Evolutionary conservation across 2,329 filamentous ascomycete species (phyloP).

Genomic region (Pseudomassariella vexata): DNA sequence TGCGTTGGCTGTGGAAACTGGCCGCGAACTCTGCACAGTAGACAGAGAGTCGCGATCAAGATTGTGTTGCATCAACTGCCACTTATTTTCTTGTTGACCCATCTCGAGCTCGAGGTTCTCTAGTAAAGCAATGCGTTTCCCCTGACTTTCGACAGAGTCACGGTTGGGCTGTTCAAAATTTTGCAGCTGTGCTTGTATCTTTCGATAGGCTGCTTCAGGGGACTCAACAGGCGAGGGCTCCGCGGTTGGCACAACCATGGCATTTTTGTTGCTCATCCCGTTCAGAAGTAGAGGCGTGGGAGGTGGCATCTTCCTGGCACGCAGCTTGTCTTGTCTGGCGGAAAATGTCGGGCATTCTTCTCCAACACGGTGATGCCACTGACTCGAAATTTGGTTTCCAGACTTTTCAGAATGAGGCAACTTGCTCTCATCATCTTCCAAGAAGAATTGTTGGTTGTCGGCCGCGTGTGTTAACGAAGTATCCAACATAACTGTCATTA

Average conservation of each 20-base stretch:
- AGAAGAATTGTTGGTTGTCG: conserved; percentile 19
- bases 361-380: conserved; percentile 53
- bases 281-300: conserved; percentile 50
- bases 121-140: conserved; percentile 42
- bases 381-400: conserved; percentile 10
- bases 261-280: conserved; percentile 31
- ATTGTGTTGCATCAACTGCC: conserved; percentile 51
- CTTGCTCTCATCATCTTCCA: conserved; percentile 19
- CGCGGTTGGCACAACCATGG: conserved; percentile 37
- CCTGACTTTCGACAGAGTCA: conserved; percentile 30
- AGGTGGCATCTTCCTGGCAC: conserved; percentile 47
- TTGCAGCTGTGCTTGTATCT: conserved; percentile 46
- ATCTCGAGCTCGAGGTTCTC: conserved; percentile 58
- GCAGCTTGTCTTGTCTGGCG: conserved; percentile 36
- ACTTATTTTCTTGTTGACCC: conserved; percentile 52
- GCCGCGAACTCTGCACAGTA: conserved; percentile 34
- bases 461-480: conserved; percentile 16
- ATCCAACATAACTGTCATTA: conserved; percentile 41
- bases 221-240: conserved; percentile 50
- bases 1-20: conserved; percentile 17
- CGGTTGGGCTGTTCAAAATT: conserved; percentile 37
- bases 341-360: conserved; percentile 56
- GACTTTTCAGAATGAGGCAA: conserved; percentile 9
- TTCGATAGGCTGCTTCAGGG: conserved; percentile 39
- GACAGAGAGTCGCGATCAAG: conserved; percentile 46